Base-by-base conservation (phyloP, 1,284 basidiomycete species). In the Xerocomus nothofagi region DNA sequence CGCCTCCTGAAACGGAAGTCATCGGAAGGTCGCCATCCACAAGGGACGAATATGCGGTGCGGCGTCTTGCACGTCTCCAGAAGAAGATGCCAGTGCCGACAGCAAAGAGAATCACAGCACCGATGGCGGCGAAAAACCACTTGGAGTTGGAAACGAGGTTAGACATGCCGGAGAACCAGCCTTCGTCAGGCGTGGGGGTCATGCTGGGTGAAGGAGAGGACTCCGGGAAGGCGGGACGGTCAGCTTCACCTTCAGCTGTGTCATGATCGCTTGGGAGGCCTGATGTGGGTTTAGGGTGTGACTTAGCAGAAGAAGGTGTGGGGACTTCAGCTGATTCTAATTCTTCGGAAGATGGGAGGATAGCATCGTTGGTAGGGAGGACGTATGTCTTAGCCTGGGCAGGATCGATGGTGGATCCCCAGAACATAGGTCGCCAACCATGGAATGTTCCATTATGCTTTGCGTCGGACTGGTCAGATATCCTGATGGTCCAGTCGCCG, bases 391-490 rank as follows among this genome's bases (percentile, higher is more conserved):
- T 78, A 8, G 87, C 84, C 48, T 84, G 78, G 7, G 77, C 65
- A 0, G 91, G 70, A 66, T 98, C 93, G 43, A 88, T 79, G 15
- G 82, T 77, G n/a, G 89, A 86, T 26, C 97, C 97, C 93, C 94
- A 99, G 21, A 99, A 79, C 54, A 88, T 85, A 74, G 98, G 86
- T 44, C 84, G 84, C 96, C 96, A 99, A 14, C 90, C 90, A 38
- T 92, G 75, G 74, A 99, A 93, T 11, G 78, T 79, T 41, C 97
- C 97, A 36, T 77, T 82, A 46, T 80, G 76, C 6, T 74, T 71
- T 27, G 82, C 65, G 15, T 66, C 78, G 45, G 77, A 75, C 57
- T 86, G 84, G 64, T 98, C 95, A 30, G 82, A 85, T 9, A 98
- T 92, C 32, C 73, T 83, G 50, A 99, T 81, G 1, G 82, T 92